A percentile compares a stretch with the other conserved stretches of the same genome.
These are phyloP conservation scores for Thraustochytrium striatum DNA, from an alignment of 352 stramenopile species.

Conservation along the genomic window DNA sequence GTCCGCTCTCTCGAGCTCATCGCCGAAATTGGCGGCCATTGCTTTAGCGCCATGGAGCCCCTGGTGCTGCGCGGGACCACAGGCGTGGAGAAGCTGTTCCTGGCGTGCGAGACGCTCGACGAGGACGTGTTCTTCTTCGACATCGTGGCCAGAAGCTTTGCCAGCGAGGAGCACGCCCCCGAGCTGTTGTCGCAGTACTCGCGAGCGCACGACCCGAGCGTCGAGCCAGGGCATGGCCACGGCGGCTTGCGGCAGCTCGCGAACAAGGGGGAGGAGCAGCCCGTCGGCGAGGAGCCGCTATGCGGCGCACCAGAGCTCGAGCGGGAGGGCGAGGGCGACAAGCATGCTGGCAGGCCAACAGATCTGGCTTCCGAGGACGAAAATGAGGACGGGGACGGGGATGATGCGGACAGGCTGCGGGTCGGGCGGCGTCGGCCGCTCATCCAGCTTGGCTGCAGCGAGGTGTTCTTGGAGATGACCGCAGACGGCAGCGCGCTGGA, in stretches of 20 bases:
- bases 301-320: not conserved
- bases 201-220: not conserved
- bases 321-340: not conserved
- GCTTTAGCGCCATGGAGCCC: not conserved
- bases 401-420: too few relatives aligned
- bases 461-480: too few relatives aligned
- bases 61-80: not conserved
- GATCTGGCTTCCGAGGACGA: too few relatives aligned
- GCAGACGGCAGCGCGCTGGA: not conserved
- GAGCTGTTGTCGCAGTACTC: not conserved
- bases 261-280: not conserved
- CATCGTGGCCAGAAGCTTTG: not conserved
- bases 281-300: not conserved
- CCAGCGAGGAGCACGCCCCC: not conserved
- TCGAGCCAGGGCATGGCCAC: not conserved
- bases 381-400: too few relatives aligned
- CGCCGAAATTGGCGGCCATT: not conserved
- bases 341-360: not conserved
- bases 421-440: too few relatives aligned
- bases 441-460: too few relatives aligned
- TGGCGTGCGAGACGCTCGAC: not conserved
- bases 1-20: not conserved
- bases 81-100: not conserved
- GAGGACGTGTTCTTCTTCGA: not conserved
- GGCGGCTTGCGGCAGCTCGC: not conserved